Percentiles rank a stretch among this genome's conserved stretches.
Evolutionary conservation across 371 early-diverging fungal genomes (phyloP).

Genomic region (Mucor irregularis): DNA sequence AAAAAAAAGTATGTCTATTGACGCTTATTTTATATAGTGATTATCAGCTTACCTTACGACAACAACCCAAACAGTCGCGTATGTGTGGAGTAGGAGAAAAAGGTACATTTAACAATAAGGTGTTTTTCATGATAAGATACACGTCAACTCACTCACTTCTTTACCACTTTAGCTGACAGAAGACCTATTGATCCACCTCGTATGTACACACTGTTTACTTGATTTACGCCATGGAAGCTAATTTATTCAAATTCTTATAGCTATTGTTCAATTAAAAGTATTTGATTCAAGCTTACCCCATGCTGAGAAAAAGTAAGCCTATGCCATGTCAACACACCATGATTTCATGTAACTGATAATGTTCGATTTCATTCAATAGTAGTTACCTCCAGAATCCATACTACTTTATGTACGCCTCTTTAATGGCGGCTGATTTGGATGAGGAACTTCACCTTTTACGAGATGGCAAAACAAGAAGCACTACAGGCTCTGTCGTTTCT

Average conservation of each 20-base stretch:
- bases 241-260: slow-evolving; percentile 15
- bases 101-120: slow-evolving; percentile 47
- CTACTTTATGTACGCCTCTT: slow-evolving; percentile 83
- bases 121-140: background rate
- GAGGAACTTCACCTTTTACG: slow-evolving; percentile 73
- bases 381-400: slow-evolving; percentile 81
- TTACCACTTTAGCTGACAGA: slow-evolving; percentile 71
- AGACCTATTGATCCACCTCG: slow-evolving; percentile 94
- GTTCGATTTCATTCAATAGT: background rate
- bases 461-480: slow-evolving; percentile 75
- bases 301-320: slow-evolving; percentile 39
- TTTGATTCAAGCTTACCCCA: slow-evolving; percentile 50
- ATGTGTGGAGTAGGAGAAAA: slow-evolving; percentile 94
- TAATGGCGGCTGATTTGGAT: slow-evolving; percentile 66
- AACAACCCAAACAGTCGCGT: slow-evolving; percentile 92
- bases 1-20: background rate
- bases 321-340: background rate
- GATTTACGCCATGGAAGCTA: background rate
- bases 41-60: slow-evolving; percentile 75
- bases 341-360: background rate
- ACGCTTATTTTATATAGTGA: slow-evolving; percentile 37
- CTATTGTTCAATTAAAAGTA: slow-evolving; percentile 80
- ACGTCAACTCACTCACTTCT: background rate
- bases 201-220: slow-evolving; percentile 11
- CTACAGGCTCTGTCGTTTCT: slow-evolving; percentile 88